Base-by-base conservation (phyloP, 2,329 filamentous ascomycete genomes). In the Coniella vitis region DNA sequence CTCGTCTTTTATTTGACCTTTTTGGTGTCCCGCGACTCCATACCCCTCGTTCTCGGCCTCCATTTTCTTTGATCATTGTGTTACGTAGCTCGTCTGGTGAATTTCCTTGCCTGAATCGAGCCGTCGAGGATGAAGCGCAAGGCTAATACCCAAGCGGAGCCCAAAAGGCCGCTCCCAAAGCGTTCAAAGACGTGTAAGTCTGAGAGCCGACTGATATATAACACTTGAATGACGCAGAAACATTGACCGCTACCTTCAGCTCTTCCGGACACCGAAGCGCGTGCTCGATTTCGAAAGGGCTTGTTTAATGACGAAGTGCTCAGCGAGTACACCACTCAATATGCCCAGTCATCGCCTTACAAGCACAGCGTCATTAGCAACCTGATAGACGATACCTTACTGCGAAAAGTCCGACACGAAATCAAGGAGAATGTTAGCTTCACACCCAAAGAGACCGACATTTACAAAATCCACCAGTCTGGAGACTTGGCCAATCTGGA, bases 391-490 rank as follows among this genome's bases (percentile, higher is more conserved):
- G 85, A 91, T 59, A 67, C 74, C 41, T 83, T 98, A 16, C 80
- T 98, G 40, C 90, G 90, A 61, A 76, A 80, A 48, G 93, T 98
- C 52, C 90, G 93, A 63, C 71, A 78, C 61, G 93, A 98, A 71
- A 91, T 97, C 66, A 84, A 85, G 66, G 77, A 86, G 58, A 90
- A 95, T 63, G 87, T 98, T 57, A 84, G 87, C 57, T 98, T 98
- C 71, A 96, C 93, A 12, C 90, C 90, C 59, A 98, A 98, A 68
- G 93, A 98, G 69, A 98, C 93, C 41, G 93, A 98, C 66, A 98
- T 98, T 60, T 98, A 98, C 79, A 95, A 94, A 70, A 97, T 98
- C 63, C 90, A 96, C 76, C 93, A 98, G 73, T 97, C 91, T 4
- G 93, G 93, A 56, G 93, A 98, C 65, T 78, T 98, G 31, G 93